Percentiles rank a stretch among this genome's conserved stretches.
These are phyloP conservation scores for Talaromyces sp. DNA, from an alignment of 2,329 filamentous ascomycete genomes.

Conservation along the genomic window DNA sequence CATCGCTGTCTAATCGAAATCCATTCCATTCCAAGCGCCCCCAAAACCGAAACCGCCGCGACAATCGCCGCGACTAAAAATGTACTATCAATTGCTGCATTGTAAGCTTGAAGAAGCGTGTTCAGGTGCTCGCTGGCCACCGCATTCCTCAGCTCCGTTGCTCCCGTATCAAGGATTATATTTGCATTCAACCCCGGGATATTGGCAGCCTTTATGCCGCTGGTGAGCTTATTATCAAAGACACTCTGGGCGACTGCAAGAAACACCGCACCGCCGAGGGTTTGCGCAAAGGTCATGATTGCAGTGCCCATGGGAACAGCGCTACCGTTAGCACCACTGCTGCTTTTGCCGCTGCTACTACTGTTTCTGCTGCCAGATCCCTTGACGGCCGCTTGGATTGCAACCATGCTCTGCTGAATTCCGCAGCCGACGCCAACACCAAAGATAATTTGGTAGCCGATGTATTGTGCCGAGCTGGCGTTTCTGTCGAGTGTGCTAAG, in stretches of 20 bases:
- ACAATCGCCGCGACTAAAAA: slow-evolving; percentile 20
- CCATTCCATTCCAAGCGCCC: slow-evolving; percentile 35
- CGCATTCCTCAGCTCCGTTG: not conserved
- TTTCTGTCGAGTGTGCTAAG: slow-evolving; percentile 27
- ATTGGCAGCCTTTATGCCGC: slow-evolving; percentile 17
- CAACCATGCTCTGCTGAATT: slow-evolving; percentile 30
- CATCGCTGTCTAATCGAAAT: slow-evolving; percentile 25
- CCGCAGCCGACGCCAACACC: slow-evolving; percentile 18
- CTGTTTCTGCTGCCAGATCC: slow-evolving; percentile 15
- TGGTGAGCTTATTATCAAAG: slow-evolving; percentile 30
- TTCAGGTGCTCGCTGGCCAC: slow-evolving; percentile 9
- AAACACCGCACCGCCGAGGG: slow-evolving; percentile 33
- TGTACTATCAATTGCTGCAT: not conserved
- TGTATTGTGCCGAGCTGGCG: slow-evolving; percentile 15
- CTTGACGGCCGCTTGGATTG: slow-evolving; percentile 27
- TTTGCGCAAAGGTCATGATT: slow-evolving; percentile 32
- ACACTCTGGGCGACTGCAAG: slow-evolving; percentile 33
- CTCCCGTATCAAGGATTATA: not conserved
- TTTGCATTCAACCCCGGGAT: slow-evolving; percentile 21
- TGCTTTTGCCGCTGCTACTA: not conserved
- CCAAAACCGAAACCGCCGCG: slow-evolving; percentile 28
- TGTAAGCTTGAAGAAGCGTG: slow-evolving; percentile 1
- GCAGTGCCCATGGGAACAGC: slow-evolving; percentile 28
- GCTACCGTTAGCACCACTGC: not conserved
- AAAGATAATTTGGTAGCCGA: slow-evolving; percentile 21